A percentile compares a stretch with the other conserved stretches of the same genome.
phyloP scores from a whole-genome alignment of 805 yeast species.

The Yamadazyma sp. region DNA sequence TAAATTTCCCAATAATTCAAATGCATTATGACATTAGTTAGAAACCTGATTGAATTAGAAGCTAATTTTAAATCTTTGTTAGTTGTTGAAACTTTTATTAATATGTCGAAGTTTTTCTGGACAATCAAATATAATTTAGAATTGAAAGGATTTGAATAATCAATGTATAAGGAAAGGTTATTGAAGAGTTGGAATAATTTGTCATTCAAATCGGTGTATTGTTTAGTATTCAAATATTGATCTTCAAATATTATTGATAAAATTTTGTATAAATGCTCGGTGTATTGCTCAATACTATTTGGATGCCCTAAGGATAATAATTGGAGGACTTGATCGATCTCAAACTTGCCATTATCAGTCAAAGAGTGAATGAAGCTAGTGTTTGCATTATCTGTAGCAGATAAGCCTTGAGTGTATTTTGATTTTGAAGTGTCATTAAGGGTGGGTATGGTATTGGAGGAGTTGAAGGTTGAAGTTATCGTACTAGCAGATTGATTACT shows the following conservation, averaged over 20 bases:
- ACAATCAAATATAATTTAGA: conserved; percentile 32
- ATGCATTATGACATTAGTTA: conserved; percentile 34
- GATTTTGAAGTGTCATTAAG: not conserved
- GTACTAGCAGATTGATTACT: no score
- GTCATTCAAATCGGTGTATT: conserved; percentile 17
- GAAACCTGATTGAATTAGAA: conserved; percentile 32
- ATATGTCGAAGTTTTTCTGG: conserved; percentile 37
- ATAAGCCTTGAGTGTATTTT: no score
- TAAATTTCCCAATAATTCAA: conserved; percentile 45
- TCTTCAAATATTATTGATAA: conserved; percentile 17
- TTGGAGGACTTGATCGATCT: conserved; percentile 12
- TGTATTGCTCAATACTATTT: conserved; percentile 29
- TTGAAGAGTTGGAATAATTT: conserved; percentile 25
- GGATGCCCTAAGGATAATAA: conserved; percentile 28
- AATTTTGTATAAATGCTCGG: conserved; percentile 35
- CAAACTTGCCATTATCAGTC: conserved; percentile 22
- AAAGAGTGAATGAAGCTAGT: conserved; percentile 8
- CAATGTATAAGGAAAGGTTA: conserved; percentile 19
- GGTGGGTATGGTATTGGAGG: not conserved
- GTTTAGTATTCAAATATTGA: conserved; percentile 9
- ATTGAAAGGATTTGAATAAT: conserved; percentile 24
- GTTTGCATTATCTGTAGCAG: no score
- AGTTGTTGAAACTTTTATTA: conserved; percentile 33
- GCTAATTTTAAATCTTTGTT: conserved; percentile 28
- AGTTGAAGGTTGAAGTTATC: no score